Evolutionary conservation across 2,329 filamentous ascomycete genomes (phyloP), one percentile per base, ranked within the genome.

Genomic region (Pseudophaeomoniella oleicola): DNA sequence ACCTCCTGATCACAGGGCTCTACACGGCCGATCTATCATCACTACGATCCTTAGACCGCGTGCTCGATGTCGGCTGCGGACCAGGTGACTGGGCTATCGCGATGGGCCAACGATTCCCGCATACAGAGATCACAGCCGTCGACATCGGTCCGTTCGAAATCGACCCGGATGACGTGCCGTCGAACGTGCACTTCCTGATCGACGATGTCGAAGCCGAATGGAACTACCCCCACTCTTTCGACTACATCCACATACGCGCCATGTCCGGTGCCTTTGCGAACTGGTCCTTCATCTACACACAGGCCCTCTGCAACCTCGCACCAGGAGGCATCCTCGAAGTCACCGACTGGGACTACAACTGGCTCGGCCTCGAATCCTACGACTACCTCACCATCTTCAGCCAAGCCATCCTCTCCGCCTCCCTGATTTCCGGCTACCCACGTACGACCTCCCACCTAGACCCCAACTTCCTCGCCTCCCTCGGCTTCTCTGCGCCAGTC

Each of bases 71-170:
- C 13, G 65, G 66, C 16, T 65, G 65, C 3, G 66, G 66, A 0
- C 62, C 64, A 0, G 65, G 64, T 5, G 57, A 67, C 40, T 69
- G 65, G 65, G 63, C 64, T 15, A 55, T 65, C 10, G 60, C 58
- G 37, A 63, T 67, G 52, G 60, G 61, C 9, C 53, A 56, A 35
- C 49, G 53, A 29, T 60, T 60, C 39, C 63, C 65, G 5, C 48
- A 56, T 13, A 53, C 61, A 16, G 59, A 65, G 37, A 59, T 69
- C n/a, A 60, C 67, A 16, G 65, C 64, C 16, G 56, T 56, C 2
- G 59, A 62, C 34, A 56, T 62, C 17, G 51, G 54, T 16, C 42
- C 58, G 37, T 60, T 67, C 42, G 63, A 67, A 42, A 55, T 60
- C 39, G 52, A 53, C 2, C 49, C 58, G 1, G 45, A 49, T 16